Percentiles rank a stretch among this genome's conserved stretches.
Conservation (phyloP, 805 yeast species). For the Pichia phayaonensis region DNA sequence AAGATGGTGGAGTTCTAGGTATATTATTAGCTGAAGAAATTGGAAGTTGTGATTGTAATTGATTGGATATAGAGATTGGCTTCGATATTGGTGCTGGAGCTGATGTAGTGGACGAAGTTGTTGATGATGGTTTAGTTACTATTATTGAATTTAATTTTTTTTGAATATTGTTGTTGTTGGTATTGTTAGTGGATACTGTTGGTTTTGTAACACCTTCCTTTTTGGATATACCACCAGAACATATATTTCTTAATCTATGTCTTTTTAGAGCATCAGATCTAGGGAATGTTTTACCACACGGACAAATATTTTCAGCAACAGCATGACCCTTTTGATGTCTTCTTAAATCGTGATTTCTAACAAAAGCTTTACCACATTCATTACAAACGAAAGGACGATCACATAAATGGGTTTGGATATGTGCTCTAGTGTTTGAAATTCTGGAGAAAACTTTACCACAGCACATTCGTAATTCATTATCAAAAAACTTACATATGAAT, state of each 20-base stretch:
- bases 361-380: constrained; percentile 77
- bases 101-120: background rate
- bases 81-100: background rate
- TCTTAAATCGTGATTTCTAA: constrained; percentile 88
- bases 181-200: background rate
- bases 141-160: background rate
- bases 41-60: background rate
- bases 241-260: constrained; percentile 72
- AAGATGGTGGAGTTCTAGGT: background rate
- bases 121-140: background rate
- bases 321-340: constrained; percentile 86
- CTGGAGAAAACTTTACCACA: constrained; percentile 84
- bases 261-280: constrained; percentile 82
- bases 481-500: constrained; percentile 59
- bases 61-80: too few relatives aligned
- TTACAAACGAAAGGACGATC: constrained; percentile 87
- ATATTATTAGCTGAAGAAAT: background rate
- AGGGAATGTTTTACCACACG: constrained; percentile 91
- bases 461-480: constrained; percentile 30
- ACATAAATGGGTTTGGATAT: constrained; percentile 91
- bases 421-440: constrained; percentile 87
- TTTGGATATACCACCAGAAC: constrained; percentile 60
- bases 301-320: constrained; percentile 65
- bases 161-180: background rate
- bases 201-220: constrained; percentile 21